These are phyloP conservation scores for Rugonectria rugulosa DNA, from an alignment of 2,329 filamentous ascomycete genomes.

Conservation along the genomic window DNA sequence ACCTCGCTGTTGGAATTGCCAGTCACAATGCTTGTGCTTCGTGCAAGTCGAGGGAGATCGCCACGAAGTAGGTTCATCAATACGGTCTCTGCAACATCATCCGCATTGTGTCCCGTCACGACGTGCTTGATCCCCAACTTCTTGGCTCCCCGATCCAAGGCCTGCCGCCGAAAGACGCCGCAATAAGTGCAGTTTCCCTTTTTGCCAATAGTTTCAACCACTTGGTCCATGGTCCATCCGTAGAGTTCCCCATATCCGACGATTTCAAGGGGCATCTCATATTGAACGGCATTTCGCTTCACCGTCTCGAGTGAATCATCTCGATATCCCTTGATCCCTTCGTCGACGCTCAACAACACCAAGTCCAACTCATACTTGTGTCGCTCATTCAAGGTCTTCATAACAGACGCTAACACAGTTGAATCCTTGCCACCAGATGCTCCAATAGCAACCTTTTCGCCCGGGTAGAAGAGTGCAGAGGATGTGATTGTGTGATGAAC, in stretches of 20 bases:
- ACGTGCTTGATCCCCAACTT: conserved; percentile 89
- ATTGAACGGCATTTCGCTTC: conserved; percentile 90
- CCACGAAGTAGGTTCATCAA: conserved; percentile 96
- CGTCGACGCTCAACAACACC: conserved; percentile 89
- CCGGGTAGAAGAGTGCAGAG: conserved; percentile 80
- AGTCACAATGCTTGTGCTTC: conserved; percentile 90
- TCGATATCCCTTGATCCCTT: conserved; percentile 95
- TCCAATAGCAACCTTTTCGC: conserved; percentile 91
- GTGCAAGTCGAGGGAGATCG: conserved; percentile 84
- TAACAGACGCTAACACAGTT: conserved; percentile 90
- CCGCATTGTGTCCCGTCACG: conserved; percentile 96
- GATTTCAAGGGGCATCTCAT: conserved; percentile 90
- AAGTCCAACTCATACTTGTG: conserved; percentile 87
- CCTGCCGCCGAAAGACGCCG: conserved; percentile 93
- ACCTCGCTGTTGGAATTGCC: conserved; percentile 82
- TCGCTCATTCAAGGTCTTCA: conserved; percentile 93
- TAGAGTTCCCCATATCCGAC: conserved; percentile 94
- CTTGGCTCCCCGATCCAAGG: conserved; percentile 89
- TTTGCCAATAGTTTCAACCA: conserved; percentile 94
- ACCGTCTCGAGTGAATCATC: conserved; percentile 97
- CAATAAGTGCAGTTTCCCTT: conserved; percentile 99
- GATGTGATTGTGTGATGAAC: conserved; percentile 90
- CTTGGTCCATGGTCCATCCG: conserved; percentile 99
- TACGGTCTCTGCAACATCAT: conserved; percentile 96
- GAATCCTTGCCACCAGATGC: conserved; percentile 98